A percentile compares a stretch with the other conserved stretches of the same genome.
phyloP scores from a whole-genome alignment of 768 basidiomycete species.

The Megacollybia marginata region DNA sequence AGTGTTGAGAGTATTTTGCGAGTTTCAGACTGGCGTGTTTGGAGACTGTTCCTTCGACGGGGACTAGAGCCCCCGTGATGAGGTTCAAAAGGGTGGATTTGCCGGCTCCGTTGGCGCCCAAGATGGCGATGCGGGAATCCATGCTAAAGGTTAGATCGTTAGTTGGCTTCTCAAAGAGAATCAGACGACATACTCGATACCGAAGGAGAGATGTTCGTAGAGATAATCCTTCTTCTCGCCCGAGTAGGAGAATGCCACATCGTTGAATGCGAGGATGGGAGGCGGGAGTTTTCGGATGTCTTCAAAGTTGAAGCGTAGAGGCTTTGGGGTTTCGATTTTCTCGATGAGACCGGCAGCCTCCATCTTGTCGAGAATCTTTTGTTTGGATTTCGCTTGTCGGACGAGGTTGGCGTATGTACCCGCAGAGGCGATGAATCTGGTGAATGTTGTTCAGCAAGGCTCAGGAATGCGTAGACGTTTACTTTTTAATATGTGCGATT shows the following conservation, averaged over 20 bases:
- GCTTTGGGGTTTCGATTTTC: conserved; percentile 70
- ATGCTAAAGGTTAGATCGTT: conserved; percentile 40
- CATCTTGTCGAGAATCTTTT: conserved; percentile 99
- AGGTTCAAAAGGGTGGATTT: conserved; percentile 90
- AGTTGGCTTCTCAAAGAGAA: not conserved
- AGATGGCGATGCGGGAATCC: conserved; percentile 93
- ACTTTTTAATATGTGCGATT: conserved; percentile 98
- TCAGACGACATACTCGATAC: conserved; percentile 79
- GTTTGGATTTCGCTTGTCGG: conserved; percentile 98
- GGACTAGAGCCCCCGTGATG: conserved; percentile 77
- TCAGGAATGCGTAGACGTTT: too few species aligned
- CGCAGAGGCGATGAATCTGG: conserved; percentile 94
- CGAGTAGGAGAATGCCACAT: conserved; percentile 93
- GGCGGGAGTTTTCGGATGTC: conserved; percentile 90
- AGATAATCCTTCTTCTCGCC: conserved; percentile 84
- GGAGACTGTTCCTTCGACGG: conserved; percentile 78
- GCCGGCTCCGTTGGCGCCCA: conserved; percentile 93
- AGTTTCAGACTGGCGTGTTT: conserved; percentile 89
- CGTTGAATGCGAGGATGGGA: conserved; percentile 93
- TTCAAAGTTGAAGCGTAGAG: conserved; percentile 92
- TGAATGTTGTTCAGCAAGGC: conserved; percentile 3
- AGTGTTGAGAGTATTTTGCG: conserved; percentile 98
- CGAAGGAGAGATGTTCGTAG: conserved; percentile 86
- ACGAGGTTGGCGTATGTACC: conserved; percentile 99
- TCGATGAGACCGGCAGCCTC: conserved; percentile 97